phyloP scores from a whole-genome alignment of 768 basidiomycete species.

The Boletus eberwhitei region DNA sequence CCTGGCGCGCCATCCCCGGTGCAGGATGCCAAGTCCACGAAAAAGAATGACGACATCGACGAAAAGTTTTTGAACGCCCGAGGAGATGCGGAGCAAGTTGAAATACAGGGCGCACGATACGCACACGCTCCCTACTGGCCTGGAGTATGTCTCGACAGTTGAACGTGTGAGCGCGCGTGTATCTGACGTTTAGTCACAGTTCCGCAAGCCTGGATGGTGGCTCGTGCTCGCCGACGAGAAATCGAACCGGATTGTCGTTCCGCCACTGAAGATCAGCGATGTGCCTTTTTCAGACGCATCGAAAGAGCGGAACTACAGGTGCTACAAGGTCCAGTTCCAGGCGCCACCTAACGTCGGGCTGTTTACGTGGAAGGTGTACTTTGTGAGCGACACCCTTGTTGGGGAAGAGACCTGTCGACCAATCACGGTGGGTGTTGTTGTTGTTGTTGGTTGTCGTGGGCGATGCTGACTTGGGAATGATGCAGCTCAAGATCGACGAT shows the following conservation, averaged over 20 bases:
- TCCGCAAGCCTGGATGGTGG: conserved; percentile 92
- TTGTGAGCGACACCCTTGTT: conserved; percentile 86
- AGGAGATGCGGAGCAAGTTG: conserved; percentile 60
- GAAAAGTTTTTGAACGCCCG: conserved; percentile 65
- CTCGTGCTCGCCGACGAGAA: conserved; percentile 86
- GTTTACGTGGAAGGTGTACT: conserved; percentile 85
- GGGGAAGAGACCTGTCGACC: conserved; percentile 73
- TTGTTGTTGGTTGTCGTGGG: not conserved
- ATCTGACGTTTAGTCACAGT: conserved; percentile 37
- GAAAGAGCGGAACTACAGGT: conserved; percentile 59
- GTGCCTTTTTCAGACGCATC: conserved; percentile 60
- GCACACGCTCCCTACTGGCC: conserved; percentile 97
- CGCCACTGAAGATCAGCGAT: conserved; percentile 77
- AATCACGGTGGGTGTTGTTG: conserved; percentile 57
- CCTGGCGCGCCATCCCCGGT: conserved; percentile 40
- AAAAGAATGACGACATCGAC: conserved; percentile 58
- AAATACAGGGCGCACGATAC: conserved; percentile 45
- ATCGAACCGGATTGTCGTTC: conserved; percentile 79
- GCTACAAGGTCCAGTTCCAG: conserved; percentile 93
- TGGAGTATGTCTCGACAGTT: conserved; percentile 47
- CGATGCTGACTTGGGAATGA: conserved; percentile 2
- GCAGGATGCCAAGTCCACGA: conserved; percentile 41
- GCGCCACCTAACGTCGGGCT: conserved; percentile 80
- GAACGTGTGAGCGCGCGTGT: not conserved
- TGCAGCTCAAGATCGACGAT: conserved; percentile 82